Percentiles rank a stretch among this genome's conserved stretches.
These are phyloP conservation scores for Phascolomyces articulosus DNA, from an alignment of 371 early-diverging fungal genomes.

Conservation along the genomic window DNA sequence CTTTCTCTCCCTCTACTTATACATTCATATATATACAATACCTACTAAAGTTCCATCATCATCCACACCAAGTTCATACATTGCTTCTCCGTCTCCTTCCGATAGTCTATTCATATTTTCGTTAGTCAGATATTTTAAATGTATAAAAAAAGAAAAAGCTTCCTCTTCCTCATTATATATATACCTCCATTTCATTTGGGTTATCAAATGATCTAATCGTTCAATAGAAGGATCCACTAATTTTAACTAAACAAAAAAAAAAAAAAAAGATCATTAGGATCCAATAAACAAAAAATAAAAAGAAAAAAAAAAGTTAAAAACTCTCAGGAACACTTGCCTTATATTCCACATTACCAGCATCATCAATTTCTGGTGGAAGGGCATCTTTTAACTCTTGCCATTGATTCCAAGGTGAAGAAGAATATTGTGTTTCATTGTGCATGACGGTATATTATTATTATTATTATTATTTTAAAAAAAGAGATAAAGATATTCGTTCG, in stretches of 20 bases:
- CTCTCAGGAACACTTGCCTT: constrained; percentile 54
- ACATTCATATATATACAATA: constrained; percentile 7
- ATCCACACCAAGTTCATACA: constrained; percentile 39
- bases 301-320: not conserved
- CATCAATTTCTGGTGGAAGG: constrained; percentile 85
- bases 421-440: constrained; percentile 4
- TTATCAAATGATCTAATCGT: constrained; percentile 84
- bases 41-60: constrained; percentile 90
- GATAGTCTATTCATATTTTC: constrained; percentile 57
- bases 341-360: constrained; percentile 88
- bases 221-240: constrained; percentile 73
- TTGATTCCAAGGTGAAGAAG: constrained; percentile 3
- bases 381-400: not conserved
- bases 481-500: not conserved
- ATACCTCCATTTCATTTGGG: constrained; percentile 90
- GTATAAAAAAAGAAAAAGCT: too few species aligned
- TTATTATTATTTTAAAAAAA: not conserved
- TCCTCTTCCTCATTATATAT: not conserved
- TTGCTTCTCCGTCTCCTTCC: constrained; percentile 87
- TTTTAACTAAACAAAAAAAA: constrained; percentile 58
- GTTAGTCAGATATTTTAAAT: not conserved
- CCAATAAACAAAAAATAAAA: not conserved
- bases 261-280: not conserved
- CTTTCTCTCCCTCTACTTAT: too few species aligned
- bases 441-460: not conserved